These are phyloP conservation scores for Pichia nakasei DNA, from an alignment of 805 yeast species.

Conservation along the genomic window DNA sequence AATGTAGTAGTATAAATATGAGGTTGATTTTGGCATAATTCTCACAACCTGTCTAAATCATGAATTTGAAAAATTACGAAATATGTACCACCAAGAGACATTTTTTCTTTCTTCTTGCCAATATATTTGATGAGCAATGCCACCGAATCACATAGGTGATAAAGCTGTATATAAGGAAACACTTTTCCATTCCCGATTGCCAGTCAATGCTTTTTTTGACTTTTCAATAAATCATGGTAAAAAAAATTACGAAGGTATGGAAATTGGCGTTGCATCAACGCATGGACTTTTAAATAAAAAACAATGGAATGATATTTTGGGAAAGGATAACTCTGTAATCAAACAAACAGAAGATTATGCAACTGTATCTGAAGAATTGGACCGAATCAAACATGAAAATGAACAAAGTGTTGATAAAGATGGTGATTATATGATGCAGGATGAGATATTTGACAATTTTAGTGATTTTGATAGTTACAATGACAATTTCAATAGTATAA, in stretches of 20 bases:
- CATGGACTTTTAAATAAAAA: background rate
- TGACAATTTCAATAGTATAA: background rate
- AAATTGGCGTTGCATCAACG: background rate
- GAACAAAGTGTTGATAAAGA: background rate
- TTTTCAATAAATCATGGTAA: background rate
- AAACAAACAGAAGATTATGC: background rate
- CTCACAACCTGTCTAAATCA: too few relatives aligned
- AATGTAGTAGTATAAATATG: too few relatives aligned
- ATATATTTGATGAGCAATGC: too few relatives aligned
- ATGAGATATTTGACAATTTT: background rate
- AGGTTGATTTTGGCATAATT: too few relatives aligned
- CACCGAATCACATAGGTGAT: too few relatives aligned
- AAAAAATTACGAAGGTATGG: background rate
- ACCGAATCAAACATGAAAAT: background rate
- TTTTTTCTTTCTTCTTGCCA: too few relatives aligned
- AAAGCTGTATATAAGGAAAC: background rate
- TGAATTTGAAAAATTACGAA: too few relatives aligned
- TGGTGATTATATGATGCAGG: background rate
- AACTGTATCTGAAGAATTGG: background rate
- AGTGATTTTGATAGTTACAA: background rate
- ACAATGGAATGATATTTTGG: background rate
- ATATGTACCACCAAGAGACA: too few relatives aligned
- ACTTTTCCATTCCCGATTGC: slow-evolving; percentile 2
- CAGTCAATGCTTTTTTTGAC: background rate
- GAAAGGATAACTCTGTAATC: background rate